Percentiles rank a stretch among this genome's conserved stretches.
Evolutionary conservation across 495 filamentous ascomycete species (phyloP).

Genomic region (Penicillium canescens): DNA sequence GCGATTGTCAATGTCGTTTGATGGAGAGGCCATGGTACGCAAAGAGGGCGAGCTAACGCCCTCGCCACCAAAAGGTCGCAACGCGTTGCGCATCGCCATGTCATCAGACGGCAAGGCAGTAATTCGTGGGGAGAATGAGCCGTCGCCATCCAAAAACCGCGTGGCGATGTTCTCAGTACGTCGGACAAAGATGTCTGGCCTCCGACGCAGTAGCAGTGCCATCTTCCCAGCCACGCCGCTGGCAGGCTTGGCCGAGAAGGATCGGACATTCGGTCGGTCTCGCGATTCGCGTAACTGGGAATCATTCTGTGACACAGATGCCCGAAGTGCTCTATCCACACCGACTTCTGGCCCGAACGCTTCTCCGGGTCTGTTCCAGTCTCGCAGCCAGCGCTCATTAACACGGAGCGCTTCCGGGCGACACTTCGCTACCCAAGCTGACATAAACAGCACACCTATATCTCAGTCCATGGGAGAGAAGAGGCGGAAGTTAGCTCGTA

Average conservation of each 20-base stretch:
- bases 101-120: slow-evolving; percentile 55
- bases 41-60: slow-evolving; percentile 61
- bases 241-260: slow-evolving; percentile 31
- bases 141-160: slow-evolving; percentile 51
- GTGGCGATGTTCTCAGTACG: slow-evolving; percentile 54
- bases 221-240: slow-evolving; percentile 42
- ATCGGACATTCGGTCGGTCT: slow-evolving; percentile 63
- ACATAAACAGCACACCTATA: slow-evolving; percentile 46
- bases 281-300: slow-evolving; percentile 85
- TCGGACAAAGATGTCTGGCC: slow-evolving; percentile 50
- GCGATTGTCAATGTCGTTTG: slow-evolving; percentile 69
- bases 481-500: slow-evolving; percentile 59
- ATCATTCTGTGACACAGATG: slow-evolving; percentile 73
- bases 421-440: slow-evolving; percentile 48
- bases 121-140: slow-evolving; percentile 46
- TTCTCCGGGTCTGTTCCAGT: slow-evolving; percentile 71
- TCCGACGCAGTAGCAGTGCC: slow-evolving; percentile 64
- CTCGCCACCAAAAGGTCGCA: slow-evolving; percentile 66
- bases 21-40: slow-evolving; percentile 80
- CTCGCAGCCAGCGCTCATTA: slow-evolving; percentile 53
- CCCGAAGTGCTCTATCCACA: slow-evolving; percentile 67
- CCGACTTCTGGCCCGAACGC: slow-evolving; percentile 72
- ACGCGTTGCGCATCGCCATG: slow-evolving; percentile 45
- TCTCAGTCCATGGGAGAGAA: slow-evolving; percentile 55
- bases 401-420: slow-evolving; percentile 40